Evolutionary conservation across 1,284 basidiomycete genomes (phyloP), one percentile per base, ranked within the genome.

Genomic region (Cutaneotrichosporon cavernicola): DNA sequence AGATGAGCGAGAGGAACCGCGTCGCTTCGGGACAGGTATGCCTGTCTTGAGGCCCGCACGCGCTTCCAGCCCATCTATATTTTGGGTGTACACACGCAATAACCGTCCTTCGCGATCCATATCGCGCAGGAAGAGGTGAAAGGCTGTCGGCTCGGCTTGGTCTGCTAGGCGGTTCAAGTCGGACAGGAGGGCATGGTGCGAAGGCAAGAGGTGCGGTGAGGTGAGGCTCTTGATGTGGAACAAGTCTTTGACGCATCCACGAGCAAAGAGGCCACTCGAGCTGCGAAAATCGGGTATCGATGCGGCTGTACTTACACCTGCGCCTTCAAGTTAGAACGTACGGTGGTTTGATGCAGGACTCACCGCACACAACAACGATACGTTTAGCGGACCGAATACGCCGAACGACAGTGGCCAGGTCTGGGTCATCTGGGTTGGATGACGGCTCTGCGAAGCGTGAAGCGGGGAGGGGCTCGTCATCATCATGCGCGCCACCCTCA

Each of bases 231-330:
- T 89, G 32, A 92, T 90, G 82, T 96, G 91, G 74, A 97, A 97
- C 8, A 97, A 82, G 75, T 97, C 94, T 77, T 90, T 93, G 18
- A 92, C 91, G 4, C 90, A 92, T 34, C 51, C 40, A 21, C 61
- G 84, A 80, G 55, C 86, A 78, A 96, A 96, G 31, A 97, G 82
- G 22, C 93, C 93, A 51, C 87, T 86, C 5, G 89, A 81, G 2
- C 90, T 93, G 69, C 94, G 84, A 78, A 97, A 97, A 81, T 97
- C 94, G 36, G 94, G 93, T 55, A 97, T 97, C 55, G 91, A 89
- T 60, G 91, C 91, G 47, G 88, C 86, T 2, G 94, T 92, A 58
- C 91, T 94, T 67, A 97, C 91, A 36, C 94, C 94, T 59, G 94
- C 94, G 66, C 92, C 92, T 91, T 66, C 8, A 21, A 26, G 51